These are phyloP conservation scores for Fusarium chuoi DNA, from an alignment of 2,329 filamentous ascomycete genomes.

Conservation along the genomic window DNA sequence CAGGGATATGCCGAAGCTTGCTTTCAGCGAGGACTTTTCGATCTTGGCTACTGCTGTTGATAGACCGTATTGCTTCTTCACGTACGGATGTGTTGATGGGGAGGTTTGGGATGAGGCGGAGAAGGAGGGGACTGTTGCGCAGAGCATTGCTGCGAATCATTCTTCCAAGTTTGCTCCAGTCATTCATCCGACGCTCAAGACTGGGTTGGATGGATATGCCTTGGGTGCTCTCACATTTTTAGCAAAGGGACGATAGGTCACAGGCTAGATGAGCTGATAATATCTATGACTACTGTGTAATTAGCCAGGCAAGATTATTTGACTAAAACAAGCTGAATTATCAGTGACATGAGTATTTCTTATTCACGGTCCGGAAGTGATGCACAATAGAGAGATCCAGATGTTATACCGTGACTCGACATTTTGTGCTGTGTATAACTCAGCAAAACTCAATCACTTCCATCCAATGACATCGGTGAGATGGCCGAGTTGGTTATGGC, in stretches of 20 bases:
- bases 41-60: conserved; percentile 36
- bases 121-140: conserved; percentile 18
- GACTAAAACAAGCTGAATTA: fast-evolving
- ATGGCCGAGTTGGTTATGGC: conserved; percentile 52
- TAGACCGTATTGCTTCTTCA: conserved; percentile 38
- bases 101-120: conserved; percentile 30
- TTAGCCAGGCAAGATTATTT: not conserved
- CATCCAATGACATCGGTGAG: conserved; percentile 41
- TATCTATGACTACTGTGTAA: not conserved
- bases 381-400: no score
- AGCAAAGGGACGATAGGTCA: not conserved
- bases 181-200: conserved; percentile 38
- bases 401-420: fast-evolving
- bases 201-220: conserved; percentile 20
- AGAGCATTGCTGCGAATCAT: conserved; percentile 41
- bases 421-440: fast-evolving
- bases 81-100: conserved; percentile 26
- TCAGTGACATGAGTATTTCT: fast-evolving
- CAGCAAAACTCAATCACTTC: fast-evolving
- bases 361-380: not conserved
- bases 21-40: conserved; percentile 66
- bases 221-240: conserved; percentile 9
- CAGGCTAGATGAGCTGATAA: not conserved
- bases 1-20: conserved; percentile 52
- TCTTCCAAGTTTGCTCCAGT: conserved; percentile 40